Evolutionary conservation across 306 rosid species (phyloP).

Genomic region (Trifolium subterraneum): DNA sequence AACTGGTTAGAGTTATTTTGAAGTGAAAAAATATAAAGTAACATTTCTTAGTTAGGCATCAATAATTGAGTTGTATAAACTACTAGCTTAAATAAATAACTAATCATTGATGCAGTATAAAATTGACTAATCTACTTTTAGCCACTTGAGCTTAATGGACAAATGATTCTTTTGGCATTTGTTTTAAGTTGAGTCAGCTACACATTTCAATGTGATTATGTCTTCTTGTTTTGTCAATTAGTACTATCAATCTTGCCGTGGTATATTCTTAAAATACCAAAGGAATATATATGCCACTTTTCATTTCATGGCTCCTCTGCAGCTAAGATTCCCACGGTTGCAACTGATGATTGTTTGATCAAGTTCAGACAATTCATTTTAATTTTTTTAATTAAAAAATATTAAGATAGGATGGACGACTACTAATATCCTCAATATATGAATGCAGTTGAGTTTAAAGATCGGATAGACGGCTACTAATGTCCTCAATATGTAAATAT

Average conservation of each 20-base stretch:
- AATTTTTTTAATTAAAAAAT: too few relatives aligned
- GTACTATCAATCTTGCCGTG: slow-evolving; percentile 13
- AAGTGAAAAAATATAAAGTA: slow-evolving; percentile 6
- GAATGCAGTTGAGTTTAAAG: too few relatives aligned
- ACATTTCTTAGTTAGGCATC: slow-evolving; percentile 6
- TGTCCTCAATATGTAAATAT: too few relatives aligned
- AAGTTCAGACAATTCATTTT: background rate
- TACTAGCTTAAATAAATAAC: slow-evolving; percentile 35
- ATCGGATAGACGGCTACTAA: too few relatives aligned
- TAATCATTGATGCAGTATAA: slow-evolving; percentile 46
- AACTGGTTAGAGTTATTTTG: slow-evolving; percentile 23
- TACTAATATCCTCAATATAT: too few relatives aligned
- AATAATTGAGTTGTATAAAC: slow-evolving; percentile 47
- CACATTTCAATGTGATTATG: slow-evolving; percentile 40
- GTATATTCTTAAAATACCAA: slow-evolving; percentile 15
- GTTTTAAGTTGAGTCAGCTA: slow-evolving; percentile 34
- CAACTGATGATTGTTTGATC: background rate
- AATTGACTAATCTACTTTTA: slow-evolving; percentile 39
- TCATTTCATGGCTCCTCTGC: background rate
- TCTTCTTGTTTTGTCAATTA: slow-evolving; percentile 31
- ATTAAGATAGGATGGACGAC: too few relatives aligned
- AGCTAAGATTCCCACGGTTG: too few relatives aligned
- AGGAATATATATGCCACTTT: slow-evolving; percentile 31
- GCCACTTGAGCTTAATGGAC: slow-evolving; percentile 35
- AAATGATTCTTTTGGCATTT: slow-evolving; percentile 38